A percentile compares a stretch with the other conserved stretches of the same genome.
Conservation (phyloP, 2,329 filamentous ascomycete species). For the Phoma sp. region DNA sequence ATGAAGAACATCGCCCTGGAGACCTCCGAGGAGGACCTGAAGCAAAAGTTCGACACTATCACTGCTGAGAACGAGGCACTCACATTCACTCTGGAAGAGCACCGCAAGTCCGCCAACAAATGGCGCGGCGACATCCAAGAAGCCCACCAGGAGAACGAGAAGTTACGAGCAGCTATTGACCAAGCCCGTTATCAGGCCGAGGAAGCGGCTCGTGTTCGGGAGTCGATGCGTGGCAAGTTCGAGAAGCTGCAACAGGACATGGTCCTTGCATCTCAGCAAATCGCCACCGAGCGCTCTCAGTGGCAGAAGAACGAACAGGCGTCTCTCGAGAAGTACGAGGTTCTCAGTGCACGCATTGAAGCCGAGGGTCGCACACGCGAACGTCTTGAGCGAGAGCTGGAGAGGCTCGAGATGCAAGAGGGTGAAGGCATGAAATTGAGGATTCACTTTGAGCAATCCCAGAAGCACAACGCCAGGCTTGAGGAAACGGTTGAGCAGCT, state of each 20-base stretch:
- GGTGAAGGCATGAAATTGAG: constrained; percentile 79
- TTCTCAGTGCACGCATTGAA: constrained; percentile 60
- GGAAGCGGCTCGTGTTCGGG: constrained; percentile 83
- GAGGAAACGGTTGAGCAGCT: constrained; percentile 60
- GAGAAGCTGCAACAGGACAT: constrained; percentile 88
- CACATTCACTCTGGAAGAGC: constrained; percentile 68
- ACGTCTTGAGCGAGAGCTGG: constrained; percentile 55
- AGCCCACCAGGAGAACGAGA: constrained; percentile 62
- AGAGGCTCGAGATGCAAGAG: constrained; percentile 62
- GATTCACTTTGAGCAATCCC: constrained; percentile 70
- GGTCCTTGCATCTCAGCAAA: constrained; percentile 75
- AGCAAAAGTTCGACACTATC: constrained; percentile 60
- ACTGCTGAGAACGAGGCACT: constrained; percentile 66
- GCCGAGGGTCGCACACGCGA: constrained; percentile 52
- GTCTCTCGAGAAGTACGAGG: constrained; percentile 60
- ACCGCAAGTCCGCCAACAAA: constrained; percentile 64
- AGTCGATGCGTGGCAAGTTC: constrained; percentile 84
- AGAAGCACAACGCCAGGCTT: constrained; percentile 69
- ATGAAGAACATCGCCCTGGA: constrained; percentile 40
- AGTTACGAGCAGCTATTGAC: constrained; percentile 74
- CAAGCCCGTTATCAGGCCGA: constrained; percentile 79
- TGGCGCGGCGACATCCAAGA: constrained; percentile 66
- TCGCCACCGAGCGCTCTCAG: constrained; percentile 80
- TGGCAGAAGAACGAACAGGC: constrained; percentile 73
- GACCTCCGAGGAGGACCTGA: constrained; percentile 53